Conservation (phyloP, 371 early-diverging fungal genomes). For the Mucor mucedo region DNA sequence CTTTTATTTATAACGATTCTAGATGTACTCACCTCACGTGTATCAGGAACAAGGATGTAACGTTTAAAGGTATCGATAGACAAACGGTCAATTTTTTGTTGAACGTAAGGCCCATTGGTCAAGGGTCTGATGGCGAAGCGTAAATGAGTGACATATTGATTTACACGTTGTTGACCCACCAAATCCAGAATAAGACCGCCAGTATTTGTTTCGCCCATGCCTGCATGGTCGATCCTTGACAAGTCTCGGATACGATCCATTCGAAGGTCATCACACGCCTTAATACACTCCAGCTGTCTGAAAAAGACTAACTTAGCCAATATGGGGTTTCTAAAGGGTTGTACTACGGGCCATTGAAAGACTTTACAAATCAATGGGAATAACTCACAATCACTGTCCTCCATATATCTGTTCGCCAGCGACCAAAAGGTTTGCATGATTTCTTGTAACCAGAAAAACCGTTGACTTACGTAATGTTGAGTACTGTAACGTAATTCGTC, state of each 20-base stretch:
- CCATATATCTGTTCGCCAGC: slow-evolving; percentile 20
- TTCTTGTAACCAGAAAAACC: slow-evolving; percentile 18
- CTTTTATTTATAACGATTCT: too few relatives aligned
- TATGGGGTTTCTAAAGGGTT: slow-evolving; percentile 20
- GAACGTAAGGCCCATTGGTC: background rate
- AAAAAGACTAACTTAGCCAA: slow-evolving; percentile 44
- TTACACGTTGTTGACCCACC: background rate
- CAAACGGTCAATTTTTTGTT: slow-evolving; percentile 15
- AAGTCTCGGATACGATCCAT: slow-evolving; percentile 35
- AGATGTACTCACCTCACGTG: slow-evolving; percentile 17
- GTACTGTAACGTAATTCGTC: background rate
- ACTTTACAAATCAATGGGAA: slow-evolving; percentile 31
- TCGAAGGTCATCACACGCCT: slow-evolving; percentile 31
- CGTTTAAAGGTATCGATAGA: slow-evolving; percentile 21
- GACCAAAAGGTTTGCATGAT: slow-evolving; percentile 21
- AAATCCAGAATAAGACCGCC: slow-evolving; percentile 28
- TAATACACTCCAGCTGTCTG: slow-evolving; percentile 40
- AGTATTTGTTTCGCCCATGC: background rate
- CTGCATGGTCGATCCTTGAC: slow-evolving; percentile 1
- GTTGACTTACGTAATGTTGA: background rate
- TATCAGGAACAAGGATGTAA: slow-evolving; percentile 44
- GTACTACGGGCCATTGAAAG: slow-evolving; percentile 32
- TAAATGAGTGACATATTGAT: background rate
- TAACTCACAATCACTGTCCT: slow-evolving; percentile 4
- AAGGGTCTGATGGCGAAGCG: background rate